Evolutionary conservation across 352 stramenopile genomes (phyloP), one percentile per base, ranked within the genome.

Genomic region (Phytophthora rubi): DNA sequence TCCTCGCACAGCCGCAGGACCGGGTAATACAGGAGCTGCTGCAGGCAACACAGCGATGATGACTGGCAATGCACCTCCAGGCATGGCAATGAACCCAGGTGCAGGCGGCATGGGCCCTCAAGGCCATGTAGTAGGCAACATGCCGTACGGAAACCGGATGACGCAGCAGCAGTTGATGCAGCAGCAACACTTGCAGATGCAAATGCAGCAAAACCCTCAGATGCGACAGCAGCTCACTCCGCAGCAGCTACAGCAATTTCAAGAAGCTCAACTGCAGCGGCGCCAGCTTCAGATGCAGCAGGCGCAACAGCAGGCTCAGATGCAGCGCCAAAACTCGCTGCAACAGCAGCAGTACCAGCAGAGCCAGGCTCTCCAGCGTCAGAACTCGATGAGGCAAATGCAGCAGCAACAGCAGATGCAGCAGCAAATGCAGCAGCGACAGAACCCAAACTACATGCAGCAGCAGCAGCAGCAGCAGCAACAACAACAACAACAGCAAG

Each of bases 211-310:
- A 57, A 94, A 94, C 59, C 84, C 85, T 8, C 85, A 93, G 59
- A 89, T 92, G 77, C 82, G 84, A 1, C 86, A 94, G 67, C 85
- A 93, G 66, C 85, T 93, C 21, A 92, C 86, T 4, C 86, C 83
- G 8, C 85, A 96, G 70, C 87, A 95, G 48, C 68, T 93, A 67
- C 86, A 94, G 70, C 88, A 94, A 65, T 89, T 89, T 35, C 85
- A 93, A 65, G 82, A 86, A 62, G 79, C 77, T 47, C 83, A 91
- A 70, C 55, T 93, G 49, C 88, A 94, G 65, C 83, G 83, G 48
- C 84, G 90, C 53, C 84, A 89, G 53, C 81, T 89, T 67, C 83
- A 91, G 70, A 75, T 90, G 61, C 83, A 90, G 39, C 75, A 82
- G 51, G 70, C 62, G 15, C 83, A 88, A 72, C 77, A 88, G 35